Conservation (phyloP, 768 basidiomycete species). For the Tricholoma sp. region DNA sequence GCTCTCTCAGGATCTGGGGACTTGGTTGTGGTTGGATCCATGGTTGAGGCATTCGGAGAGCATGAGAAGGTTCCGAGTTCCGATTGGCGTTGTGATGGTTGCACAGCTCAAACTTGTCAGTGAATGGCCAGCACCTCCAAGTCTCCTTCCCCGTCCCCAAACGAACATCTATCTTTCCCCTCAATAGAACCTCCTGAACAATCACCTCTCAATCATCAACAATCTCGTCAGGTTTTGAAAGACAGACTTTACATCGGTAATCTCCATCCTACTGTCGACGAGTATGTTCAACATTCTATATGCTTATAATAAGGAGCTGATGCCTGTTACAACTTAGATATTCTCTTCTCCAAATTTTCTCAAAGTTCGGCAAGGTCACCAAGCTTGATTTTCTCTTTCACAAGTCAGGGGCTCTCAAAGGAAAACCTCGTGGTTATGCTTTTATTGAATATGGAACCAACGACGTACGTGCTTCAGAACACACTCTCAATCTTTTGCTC, state of each 20-base stretch:
- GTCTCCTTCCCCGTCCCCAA: slow-evolving; percentile 1
- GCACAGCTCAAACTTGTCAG: neutral
- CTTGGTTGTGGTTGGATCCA: neutral
- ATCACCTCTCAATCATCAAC: slow-evolving; percentile 9
- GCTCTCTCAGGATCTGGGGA: neutral
- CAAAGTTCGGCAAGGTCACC: slow-evolving; percentile 87
- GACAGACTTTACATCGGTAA: slow-evolving; percentile 91
- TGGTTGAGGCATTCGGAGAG: too few species aligned
- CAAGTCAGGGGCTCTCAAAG: slow-evolving; percentile 82
- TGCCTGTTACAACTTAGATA: slow-evolving; percentile 47
- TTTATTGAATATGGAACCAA: slow-evolving; percentile 82
- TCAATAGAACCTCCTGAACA: slow-evolving; percentile 15
- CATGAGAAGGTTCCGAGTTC: too few species aligned
- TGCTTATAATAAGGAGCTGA: neutral
- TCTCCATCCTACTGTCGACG: slow-evolving; percentile 79
- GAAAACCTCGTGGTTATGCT: slow-evolving; percentile 93
- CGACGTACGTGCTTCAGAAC: slow-evolving; percentile 56
- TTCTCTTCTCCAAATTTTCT: slow-evolving; percentile 82
- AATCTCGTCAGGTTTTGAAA: slow-evolving; percentile 38
- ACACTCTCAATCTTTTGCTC: slow-evolving; percentile 26
- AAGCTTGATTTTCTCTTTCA: slow-evolving; percentile 96
- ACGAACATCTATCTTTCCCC: slow-evolving; percentile 21
- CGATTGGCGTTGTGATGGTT: neutral
- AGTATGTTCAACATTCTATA: slow-evolving; percentile 42
- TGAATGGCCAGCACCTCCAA: neutral